Evolutionary conservation across 148 eudicot genomes (phyloP).

Genomic region (Persicaria maculosa): DNA sequence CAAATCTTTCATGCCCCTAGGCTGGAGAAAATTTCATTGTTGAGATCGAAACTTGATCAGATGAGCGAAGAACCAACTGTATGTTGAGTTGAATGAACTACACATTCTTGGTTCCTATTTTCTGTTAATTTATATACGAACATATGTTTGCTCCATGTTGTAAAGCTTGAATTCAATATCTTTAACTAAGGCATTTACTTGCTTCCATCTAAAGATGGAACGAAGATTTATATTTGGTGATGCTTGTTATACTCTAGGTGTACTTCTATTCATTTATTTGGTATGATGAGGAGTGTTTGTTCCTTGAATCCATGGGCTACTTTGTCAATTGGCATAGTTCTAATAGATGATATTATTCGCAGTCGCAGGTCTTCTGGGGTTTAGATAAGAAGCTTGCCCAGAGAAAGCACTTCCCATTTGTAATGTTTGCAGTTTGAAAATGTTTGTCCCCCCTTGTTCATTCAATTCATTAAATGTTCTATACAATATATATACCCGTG

Average conservation of each 20-base stretch:
- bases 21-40: neutral
- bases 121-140: neutral
- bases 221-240: neutral
- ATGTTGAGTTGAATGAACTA: neutral
- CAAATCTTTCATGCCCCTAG: neutral
- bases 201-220: neutral
- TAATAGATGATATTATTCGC: neutral
- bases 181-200: neutral
- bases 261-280: neutral
- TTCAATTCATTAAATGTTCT: no score
- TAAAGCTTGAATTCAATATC: neutral
- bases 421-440: no score
- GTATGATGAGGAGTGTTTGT: neutral
- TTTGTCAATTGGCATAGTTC: neutral
- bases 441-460: no score
- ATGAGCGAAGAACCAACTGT: neutral
- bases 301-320: neutral
- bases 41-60: no score
- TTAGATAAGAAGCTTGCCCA: constrained; percentile 97
- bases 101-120: neutral
- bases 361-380: constrained; percentile 97
- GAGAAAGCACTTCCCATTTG: constrained; percentile 97
- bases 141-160: neutral
- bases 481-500: no score
- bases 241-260: neutral